A percentile compares a stretch with the other conserved stretches of the same genome.
phyloP scores from a whole-genome alignment of 2,329 filamentous ascomycete species.

The Epicoccum sorghinum region DNA sequence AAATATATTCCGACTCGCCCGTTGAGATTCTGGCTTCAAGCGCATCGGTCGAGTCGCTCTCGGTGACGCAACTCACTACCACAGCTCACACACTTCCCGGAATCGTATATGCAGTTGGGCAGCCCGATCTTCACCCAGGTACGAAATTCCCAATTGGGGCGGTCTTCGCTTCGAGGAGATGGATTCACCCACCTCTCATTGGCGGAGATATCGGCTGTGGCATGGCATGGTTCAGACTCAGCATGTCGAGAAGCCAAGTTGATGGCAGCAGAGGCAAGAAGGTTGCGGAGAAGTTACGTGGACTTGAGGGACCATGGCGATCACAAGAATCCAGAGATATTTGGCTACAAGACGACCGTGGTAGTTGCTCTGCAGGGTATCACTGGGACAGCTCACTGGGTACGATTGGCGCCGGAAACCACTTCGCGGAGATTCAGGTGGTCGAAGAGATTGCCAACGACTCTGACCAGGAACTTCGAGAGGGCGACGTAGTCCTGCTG shows the following conservation, averaged over 20 bases:
- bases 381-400: constrained; percentile 44
- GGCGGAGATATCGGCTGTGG: constrained; percentile 50
- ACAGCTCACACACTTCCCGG: constrained; percentile 44
- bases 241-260: constrained; percentile 36
- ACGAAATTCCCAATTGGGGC: constrained; percentile 48
- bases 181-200: constrained; percentile 48
- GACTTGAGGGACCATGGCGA: constrained; percentile 46
- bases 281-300: constrained; percentile 44
- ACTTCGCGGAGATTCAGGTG: constrained; percentile 49
- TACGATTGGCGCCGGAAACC: constrained; percentile 49
- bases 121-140: constrained; percentile 48
- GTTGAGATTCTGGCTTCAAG: constrained; percentile 33
- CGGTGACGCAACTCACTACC: constrained; percentile 38
- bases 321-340: constrained; percentile 28
- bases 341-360: constrained; percentile 35
- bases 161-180: constrained; percentile 43
- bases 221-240: constrained; percentile 49
- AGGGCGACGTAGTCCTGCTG: constrained; percentile 45
- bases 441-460: constrained; percentile 34
- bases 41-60: constrained; percentile 37
- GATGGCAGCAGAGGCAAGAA: constrained; percentile 43
- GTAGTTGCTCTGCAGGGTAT: constrained; percentile 33
- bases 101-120: constrained; percentile 42
- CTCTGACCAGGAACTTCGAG: constrained; percentile 18
- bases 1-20: constrained; percentile 26